Evolutionary conservation across 1,284 basidiomycete species (phyloP), one percentile per base, ranked within the genome.

Genomic region (Agaricales sp.): DNA sequence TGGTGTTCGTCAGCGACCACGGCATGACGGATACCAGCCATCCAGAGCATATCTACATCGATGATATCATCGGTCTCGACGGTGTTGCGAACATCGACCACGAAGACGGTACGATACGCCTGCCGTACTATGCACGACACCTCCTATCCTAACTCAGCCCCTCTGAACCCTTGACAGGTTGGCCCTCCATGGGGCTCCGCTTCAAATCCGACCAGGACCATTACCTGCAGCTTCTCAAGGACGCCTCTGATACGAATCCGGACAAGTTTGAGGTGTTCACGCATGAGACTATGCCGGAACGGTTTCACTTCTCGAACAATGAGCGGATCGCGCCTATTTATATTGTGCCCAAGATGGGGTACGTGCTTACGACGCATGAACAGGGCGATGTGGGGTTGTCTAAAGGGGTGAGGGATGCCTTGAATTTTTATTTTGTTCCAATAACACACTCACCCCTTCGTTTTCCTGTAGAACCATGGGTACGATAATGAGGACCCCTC

Each of bases 1-100:
- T 96, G 22, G 74, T 95, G 21, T 91, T 94, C 57, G 89, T 96
- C 47, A 88, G 84, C 51, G 93, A 96, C 63, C 92, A 96, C 60
- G 93, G 92, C 2, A 95, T 96, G 92, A 85, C 82, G 0, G 82
- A 85, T 56, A 94, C 91, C 4, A 82, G 80, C 53, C 75, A 87
- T 55, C 78, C 82, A 0, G 76, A 84, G 45, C 70, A 82, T 48
- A 69, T 95, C 30, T 92, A 84, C 63, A 70, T 96, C 47, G 92
- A 96, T 61, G 82, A 88, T 52, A 77, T 92, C 50, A 68, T 94
- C n/a, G 88, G 86, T 0, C 55, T 65, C 22, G 79, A 86, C 1
- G 83, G 81, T 1, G 73, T 78, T 52, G 62, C 62, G 18, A 68
- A 67, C 44, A 82, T 89, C 52, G 76, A 79, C 51, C 82, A 86